Evolutionary conservation across 331 rosid genomes (phyloP), one percentile per base, ranked within the genome.

Genomic region (Acacia pycnantha): DNA sequence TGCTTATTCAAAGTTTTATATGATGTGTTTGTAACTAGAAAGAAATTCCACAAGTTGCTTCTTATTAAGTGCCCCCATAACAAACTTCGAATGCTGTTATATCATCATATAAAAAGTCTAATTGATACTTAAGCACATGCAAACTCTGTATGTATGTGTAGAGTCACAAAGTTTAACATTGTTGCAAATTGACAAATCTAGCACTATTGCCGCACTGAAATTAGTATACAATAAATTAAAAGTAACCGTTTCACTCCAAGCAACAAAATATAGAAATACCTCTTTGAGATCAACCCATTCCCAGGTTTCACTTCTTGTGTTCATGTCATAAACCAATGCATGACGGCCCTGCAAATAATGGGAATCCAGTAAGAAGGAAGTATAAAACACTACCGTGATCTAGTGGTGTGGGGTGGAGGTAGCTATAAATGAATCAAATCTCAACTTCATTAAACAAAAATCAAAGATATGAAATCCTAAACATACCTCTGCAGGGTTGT

Each of bases 241-340:
- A n/a, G 64, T 29, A 24, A 35, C 22, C 73, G 74, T 41, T 73
- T 13, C 54, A 24, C n/a, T 26, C 75, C 47, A 33, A 66, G 75
- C 75, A 43, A 43, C 75, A 70, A 41, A 69, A 70, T 8, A 68
- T 22, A 24, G 41, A 73, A 80, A 78, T 79, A 93, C 99, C 97
- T 96, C 98, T 85, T 93, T 96, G 82, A 96, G 91, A 85, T 96
- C 88, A 78, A 94, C 98, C 98, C 97, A 96, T 85, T 96, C 98
- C 93, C 96, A 96, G 4, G 98, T 91, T 88, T 92, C 99, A n/a
- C 88, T 84, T 26, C 87, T 77, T 81, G 90, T 91, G 84, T 88
- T 73, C 31, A 89, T 91, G 86, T 96, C 98, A 84, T 96, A 96
- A 64, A 91, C 95, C 94, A 96, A 85, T 70, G 92, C 94, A 82